Base-by-base conservation (phyloP, 495 filamentous ascomycete species). In the Neurospora sp. region DNA sequence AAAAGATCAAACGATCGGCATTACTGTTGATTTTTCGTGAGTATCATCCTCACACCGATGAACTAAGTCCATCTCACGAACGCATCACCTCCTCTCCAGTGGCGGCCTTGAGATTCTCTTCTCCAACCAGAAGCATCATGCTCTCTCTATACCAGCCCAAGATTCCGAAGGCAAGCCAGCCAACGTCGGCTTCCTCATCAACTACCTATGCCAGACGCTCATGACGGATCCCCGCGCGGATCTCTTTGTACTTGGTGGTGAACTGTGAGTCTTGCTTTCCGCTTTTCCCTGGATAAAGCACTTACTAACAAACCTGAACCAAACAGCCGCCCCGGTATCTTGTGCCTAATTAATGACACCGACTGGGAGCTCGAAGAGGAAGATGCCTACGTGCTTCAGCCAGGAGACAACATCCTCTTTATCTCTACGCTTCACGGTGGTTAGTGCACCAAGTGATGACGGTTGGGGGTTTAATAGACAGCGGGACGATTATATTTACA, bases 341-440 rank as follows among this genome's bases (percentile, higher is more conserved):
- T 99, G 69, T 96, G 98, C 19, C 85, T 99, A 73, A 94, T 99
- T 81, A 99, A 99, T 80, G 95, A 99, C 76, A 91, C 92, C 54
- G 96, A 99, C 79, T 99, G 96, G 96, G 94, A 98, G 83, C 88
- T 99, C 17, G 96, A 98, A 82, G 96, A 94, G 9, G 94, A 98
- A 82, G 94, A 94, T 75, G 87, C 86, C 72, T 98, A 97, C 80
- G 90, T 93, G 78, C 84, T 98, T 71, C 90, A 94, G 81, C 79
- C 84, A 31, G 86, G 89, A 34, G 96, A 99, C 82, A 94, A 92
- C 77, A 92, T 99, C 78, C 84, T 98, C 70, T 99, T 99, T 81
- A 94, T 99, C 70, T 97, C 94, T 71, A 99, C 96, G n/a, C 86
- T 99, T 39, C 96, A 99, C 81, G 96, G 96, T 37, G 96, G 96